phyloP scores from a whole-genome alignment of 2,329 filamentous ascomycete genomes.

The Anthostomella pinea region DNA sequence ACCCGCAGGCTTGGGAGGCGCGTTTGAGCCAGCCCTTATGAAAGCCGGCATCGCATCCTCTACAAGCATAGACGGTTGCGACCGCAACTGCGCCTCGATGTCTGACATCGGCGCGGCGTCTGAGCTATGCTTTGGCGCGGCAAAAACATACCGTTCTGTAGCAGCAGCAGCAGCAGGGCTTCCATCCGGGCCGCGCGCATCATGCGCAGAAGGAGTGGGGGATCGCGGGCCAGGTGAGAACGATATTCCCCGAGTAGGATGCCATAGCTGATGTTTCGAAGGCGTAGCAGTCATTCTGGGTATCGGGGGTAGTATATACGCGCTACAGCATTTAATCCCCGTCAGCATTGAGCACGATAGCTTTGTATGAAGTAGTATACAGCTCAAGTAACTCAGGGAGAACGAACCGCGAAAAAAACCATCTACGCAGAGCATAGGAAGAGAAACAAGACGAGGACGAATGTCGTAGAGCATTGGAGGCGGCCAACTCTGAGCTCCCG shows the following conservation, averaged over 20 bases:
- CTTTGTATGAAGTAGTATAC: too few species aligned
- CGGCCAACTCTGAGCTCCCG: constrained; percentile 23
- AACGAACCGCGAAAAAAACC: constrained; percentile 21
- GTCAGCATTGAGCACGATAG: too few species aligned
- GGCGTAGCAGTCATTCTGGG: constrained; percentile 27
- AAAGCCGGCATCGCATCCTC: too few species aligned
- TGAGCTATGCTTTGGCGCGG: too few species aligned
- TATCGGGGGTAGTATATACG: constrained; percentile 9
- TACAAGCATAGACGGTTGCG: too few species aligned
- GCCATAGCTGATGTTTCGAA: constrained; percentile 31
- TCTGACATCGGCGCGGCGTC: too few species aligned
- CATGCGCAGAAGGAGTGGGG: constrained; percentile 11
- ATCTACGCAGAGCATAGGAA: constrained; percentile 14
- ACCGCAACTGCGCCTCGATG: too few species aligned
- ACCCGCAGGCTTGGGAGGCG: too few species aligned
- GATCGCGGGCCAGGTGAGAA: constrained; percentile 25
- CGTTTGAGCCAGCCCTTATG: too few species aligned
- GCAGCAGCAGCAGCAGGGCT: background rate
- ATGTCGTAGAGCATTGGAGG: constrained; percentile 31
- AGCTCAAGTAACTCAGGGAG: too few species aligned
- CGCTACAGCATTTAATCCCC: constrained; percentile 2
- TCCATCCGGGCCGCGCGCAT: constrained; percentile 7
- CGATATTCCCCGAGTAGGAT: constrained; percentile 32
- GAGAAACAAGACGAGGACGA: too few species aligned
- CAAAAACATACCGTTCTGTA: too few species aligned